Base-by-base conservation (phyloP, 1,284 basidiomycete species). In the Malassezia dermatis region DNA sequence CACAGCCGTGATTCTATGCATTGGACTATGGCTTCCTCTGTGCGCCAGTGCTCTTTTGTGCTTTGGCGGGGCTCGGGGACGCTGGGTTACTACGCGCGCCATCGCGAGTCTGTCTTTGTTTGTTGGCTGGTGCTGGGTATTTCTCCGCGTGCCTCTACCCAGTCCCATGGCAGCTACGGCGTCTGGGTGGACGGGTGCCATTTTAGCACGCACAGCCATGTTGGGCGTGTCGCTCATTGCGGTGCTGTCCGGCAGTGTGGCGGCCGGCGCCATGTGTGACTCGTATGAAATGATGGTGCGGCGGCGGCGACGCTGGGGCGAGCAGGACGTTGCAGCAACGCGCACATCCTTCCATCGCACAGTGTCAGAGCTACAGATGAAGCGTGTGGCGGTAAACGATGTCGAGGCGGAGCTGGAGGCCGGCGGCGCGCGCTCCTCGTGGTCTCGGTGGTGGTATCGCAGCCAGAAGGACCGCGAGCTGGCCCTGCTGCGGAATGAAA, bases 141-240 rank as follows among this genome's bases (percentile, higher is more conserved):
- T 71, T 53, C 53, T 71, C 49, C 66, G 65, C 35, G 66, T 73
- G 17, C 70, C 70, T 8, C 53, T 73, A 12, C 70, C 70, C 5
- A 48, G 57, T 13, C 60, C 67, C 3, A 50, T 65, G 11, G 32
- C 21, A 31, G 37, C 19, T 43, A 55, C 47, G 43, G 51, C 28
- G 42, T 48, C 21, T 8, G 58, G 62, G 32, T 53, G 59, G 23
- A 42, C 62, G 17, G 64, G 65, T 28, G 59, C 60, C 3, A 54
- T 67, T 8, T 58, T 69, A 17, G 62, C 66, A 15, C 54, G 76
- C 6, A 75, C 76, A 1, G 76, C 75, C 39, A 72, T 76, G 8
- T 69, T 77, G 2, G 77, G 77, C 8, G 71, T 76, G 13, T 60
- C 69, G 4, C 64, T 78, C n/a, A 78, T 78, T 46, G 77, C 71